Base-by-base conservation (phyloP, 208 protist species). In the Lotmaria passim region DNA sequence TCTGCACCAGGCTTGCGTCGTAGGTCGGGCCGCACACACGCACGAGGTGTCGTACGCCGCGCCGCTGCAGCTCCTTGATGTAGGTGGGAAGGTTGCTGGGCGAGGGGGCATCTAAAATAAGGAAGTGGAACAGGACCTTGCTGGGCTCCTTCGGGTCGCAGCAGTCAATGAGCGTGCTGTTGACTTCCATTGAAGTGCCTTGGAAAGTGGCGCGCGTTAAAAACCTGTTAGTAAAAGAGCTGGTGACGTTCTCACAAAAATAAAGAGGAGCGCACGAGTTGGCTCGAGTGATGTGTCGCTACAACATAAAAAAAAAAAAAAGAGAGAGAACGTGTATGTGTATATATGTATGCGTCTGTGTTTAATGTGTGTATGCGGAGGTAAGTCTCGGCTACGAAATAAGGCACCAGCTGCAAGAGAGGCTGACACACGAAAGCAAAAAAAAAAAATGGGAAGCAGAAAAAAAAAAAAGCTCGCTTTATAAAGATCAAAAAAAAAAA, bases 21-120 rank as follows among this genome's bases (percentile, higher is more conserved):
- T 96, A 97, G 24, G 89, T 96, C 11, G 82, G 83, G n/a, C 86
- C 87, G 74, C 93, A 97, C 3, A 96, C 93, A 11, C 89, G 84
- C 48, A 95, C 90, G 19, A 96, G 80, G 59, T 97, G 93, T 8
- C 69, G 81, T 66, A 96, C 89, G 30, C 80, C 58, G 26, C 87
- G 80, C 15, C 85, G 77, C 74, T 95, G 87, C 50, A 96, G 75
- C 78, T 94, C 85, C 65, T 91, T 93, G 66, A 97, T 87, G 77
- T 96, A 97, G n/a, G 81, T 88, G 8, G 89, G 90, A n/a, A 97
- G 65, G 65, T 92, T 96, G 66, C 86, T 93, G 5, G 88, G 84
- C 11, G 89, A 85, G 24, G 93, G 93, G 2, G 93, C 90, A 52
- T 97, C 93, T 6, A 94, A 69, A 46, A 97, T 97, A 26, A 96